phyloP scores from a whole-genome alignment of 805 yeast genomes.

The Pichia membranifaciens region DNA sequence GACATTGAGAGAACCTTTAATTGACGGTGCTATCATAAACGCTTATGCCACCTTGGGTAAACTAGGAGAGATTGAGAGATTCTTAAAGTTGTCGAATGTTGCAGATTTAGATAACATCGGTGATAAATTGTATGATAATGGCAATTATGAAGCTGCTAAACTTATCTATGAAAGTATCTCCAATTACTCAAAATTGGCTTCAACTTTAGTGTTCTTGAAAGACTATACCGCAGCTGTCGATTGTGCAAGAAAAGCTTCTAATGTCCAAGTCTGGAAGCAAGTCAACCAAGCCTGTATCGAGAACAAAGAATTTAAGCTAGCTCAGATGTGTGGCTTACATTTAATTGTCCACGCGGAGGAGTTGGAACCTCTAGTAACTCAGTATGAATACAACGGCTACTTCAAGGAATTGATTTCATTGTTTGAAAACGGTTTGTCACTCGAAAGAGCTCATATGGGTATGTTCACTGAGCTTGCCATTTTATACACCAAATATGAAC shows the following conservation, averaged over 20 bases:
- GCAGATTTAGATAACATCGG: constrained; percentile 92
- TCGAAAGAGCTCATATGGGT: constrained; percentile 99
- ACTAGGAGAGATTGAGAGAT: constrained; percentile 73
- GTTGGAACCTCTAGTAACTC: constrained; percentile 77
- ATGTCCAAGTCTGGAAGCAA: constrained; percentile 92
- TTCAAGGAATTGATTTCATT: constrained; percentile 86
- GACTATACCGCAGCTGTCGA: constrained; percentile 97
- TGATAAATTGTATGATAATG: constrained; percentile 75
- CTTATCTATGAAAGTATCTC: constrained; percentile 78
- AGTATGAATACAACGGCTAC: constrained; percentile 86
- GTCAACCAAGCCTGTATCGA: constrained; percentile 96
- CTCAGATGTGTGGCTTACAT: constrained; percentile 97
- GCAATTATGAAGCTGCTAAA: constrained; percentile 90
- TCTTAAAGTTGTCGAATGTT: constrained; percentile 81
- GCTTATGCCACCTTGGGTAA: constrained; percentile 77
- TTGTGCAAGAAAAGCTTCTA: constrained; percentile 97
- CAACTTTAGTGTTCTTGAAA: constrained; percentile 86
- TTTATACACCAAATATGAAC: constrained; percentile 83
- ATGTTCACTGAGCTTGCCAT: constrained; percentile 96
- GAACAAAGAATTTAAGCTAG: constrained; percentile 89
- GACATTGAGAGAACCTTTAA: constrained; percentile 80
- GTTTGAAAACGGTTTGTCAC: constrained; percentile 91
- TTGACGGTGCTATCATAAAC: constrained; percentile 88
- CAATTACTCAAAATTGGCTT: constrained; percentile 92
- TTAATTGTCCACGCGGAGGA: constrained; percentile 97